Conservation (phyloP, 2,329 filamentous ascomycete species). For the Fusarium annulatum region DNA sequence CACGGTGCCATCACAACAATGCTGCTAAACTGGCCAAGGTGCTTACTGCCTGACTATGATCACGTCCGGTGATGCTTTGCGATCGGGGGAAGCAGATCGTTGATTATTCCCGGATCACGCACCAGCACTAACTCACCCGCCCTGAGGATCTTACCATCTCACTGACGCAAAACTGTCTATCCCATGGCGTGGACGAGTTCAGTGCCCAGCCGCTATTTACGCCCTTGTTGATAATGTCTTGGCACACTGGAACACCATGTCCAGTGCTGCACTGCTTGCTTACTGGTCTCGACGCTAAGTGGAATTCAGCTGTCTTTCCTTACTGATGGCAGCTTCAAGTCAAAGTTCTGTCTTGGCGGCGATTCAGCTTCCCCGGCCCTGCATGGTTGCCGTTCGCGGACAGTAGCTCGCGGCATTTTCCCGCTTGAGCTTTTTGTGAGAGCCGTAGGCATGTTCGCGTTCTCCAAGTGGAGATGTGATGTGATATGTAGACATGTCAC, state of each 20-base stretch:
- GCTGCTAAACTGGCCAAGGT: conserved; percentile 7
- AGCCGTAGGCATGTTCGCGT: conserved; percentile 5
- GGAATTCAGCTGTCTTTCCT: conserved; percentile 21
- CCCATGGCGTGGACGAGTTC: neutral
- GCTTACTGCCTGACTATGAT: conserved; percentile 8
- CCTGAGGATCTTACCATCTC: conserved; percentile 12
- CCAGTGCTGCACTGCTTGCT: neutral
- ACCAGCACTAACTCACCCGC: conserved; percentile 23
- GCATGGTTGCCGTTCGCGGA: conserved; percentile 9
- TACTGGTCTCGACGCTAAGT: conserved; percentile 20
- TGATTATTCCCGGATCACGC: conserved; percentile 19
- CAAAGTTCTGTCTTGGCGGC: conserved; percentile 11
- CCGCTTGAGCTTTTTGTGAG: conserved; percentile 29
- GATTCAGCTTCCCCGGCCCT: conserved; percentile 11
- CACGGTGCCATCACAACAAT: conserved; percentile 10
- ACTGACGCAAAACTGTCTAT: conserved; percentile 27
- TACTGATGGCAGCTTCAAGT: conserved; percentile 2
- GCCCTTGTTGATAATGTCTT: conserved; percentile 10
- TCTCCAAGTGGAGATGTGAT: conserved; percentile 18
- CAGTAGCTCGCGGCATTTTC: conserved; percentile 29
- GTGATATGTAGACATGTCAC: conserved; percentile 14
- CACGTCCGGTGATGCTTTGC: neutral
- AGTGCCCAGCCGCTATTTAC: conserved; percentile 2
- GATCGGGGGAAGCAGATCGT: neutral
- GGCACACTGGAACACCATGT: conserved; percentile 4